Evolutionary conservation across 2,329 filamentous ascomycete species (phyloP).

Genomic region (Trichoderma guizhouense): DNA sequence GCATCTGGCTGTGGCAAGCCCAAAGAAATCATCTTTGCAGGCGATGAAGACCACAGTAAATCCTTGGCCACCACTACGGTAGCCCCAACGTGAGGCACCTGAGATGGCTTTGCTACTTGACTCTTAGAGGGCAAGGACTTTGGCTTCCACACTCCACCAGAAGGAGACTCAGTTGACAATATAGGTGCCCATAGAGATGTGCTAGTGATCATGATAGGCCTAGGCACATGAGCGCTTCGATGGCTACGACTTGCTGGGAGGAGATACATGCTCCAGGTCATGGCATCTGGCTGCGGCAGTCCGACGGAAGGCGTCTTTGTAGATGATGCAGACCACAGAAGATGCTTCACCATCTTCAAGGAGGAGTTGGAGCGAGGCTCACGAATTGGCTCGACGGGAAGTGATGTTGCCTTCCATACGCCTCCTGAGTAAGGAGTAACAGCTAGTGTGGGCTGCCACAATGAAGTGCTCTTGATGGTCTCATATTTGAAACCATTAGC

Average conservation of each 20-base stretch:
- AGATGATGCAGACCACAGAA: neutral
- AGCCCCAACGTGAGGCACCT: neutral
- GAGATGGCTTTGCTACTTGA: neutral
- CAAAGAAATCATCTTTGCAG: neutral
- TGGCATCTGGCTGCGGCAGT: neutral
- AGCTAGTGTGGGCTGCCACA: slow-evolving; percentile 31
- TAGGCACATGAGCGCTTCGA: slow-evolving; percentile 16
- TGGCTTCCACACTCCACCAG: neutral
- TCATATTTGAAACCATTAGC: slow-evolving; percentile 25
- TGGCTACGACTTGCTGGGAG: neutral
- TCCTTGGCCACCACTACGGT: neutral
- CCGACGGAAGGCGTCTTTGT: neutral
- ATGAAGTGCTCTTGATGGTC: slow-evolving; percentile 34
- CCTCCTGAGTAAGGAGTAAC: neutral
- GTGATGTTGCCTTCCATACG: neutral
- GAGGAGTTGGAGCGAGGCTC: neutral
- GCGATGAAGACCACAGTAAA: neutral
- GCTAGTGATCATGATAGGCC: slow-evolving; percentile 35
- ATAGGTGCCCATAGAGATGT: slow-evolving; percentile 33
- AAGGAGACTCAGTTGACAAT: neutral
- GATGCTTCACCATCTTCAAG: neutral
- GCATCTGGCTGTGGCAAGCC: slow-evolving; percentile 3
- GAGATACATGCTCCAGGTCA: slow-evolving; percentile 2
- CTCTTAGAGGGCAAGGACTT: neutral
- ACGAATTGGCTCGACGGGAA: neutral